phyloP scores from a whole-genome alignment of 1,284 basidiomycete species.

The Pyrrhoderma noxium region DNA sequence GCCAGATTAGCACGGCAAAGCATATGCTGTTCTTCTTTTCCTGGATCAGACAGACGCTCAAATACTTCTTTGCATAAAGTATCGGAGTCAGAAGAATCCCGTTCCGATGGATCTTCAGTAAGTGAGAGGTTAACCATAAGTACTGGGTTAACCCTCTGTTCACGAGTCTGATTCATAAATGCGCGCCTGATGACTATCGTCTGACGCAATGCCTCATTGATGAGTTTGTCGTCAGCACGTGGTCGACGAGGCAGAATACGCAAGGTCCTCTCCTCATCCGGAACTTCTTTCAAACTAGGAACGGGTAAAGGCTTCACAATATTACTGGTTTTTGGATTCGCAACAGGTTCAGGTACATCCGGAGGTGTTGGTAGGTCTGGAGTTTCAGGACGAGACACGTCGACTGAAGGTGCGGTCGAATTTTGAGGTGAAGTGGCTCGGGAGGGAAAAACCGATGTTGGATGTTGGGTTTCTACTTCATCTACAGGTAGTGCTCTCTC shows the following conservation, averaged over 20 bases:
- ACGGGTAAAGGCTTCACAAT: not conserved
- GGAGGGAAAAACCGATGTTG: too few relatives aligned
- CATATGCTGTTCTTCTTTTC: conserved; percentile 32
- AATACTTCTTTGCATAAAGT: conserved; percentile 42
- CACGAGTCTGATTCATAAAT: conserved; percentile 50
- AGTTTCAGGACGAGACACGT: conserved; percentile 1
- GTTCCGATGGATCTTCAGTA: conserved; percentile 21
- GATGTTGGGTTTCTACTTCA: too few relatives aligned
- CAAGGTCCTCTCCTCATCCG: conserved; percentile 2
- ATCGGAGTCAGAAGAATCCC: conserved; percentile 25
- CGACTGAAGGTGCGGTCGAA: not conserved
- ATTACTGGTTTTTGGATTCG: conserved; percentile 1
- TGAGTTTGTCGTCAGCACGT: conserved; percentile 34
- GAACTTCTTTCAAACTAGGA: not conserved
- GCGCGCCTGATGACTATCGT: conserved; percentile 53
- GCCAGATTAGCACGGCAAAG: conserved; percentile 41
- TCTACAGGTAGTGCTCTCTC: too few relatives aligned
- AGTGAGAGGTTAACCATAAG: conserved; percentile 48
- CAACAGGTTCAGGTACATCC: conserved; percentile 1
- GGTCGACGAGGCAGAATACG: conserved; percentile 8
- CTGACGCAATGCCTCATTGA: conserved; percentile 51
- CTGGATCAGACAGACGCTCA: conserved; percentile 29
- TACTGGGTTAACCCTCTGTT: conserved; percentile 54
- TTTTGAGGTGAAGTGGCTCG: too few relatives aligned
- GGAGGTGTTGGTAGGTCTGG: conserved; percentile 1